These are phyloP conservation scores for Diospyros kaki DNA, from an alignment of 148 eudicot species.

Conservation along the genomic window DNA sequence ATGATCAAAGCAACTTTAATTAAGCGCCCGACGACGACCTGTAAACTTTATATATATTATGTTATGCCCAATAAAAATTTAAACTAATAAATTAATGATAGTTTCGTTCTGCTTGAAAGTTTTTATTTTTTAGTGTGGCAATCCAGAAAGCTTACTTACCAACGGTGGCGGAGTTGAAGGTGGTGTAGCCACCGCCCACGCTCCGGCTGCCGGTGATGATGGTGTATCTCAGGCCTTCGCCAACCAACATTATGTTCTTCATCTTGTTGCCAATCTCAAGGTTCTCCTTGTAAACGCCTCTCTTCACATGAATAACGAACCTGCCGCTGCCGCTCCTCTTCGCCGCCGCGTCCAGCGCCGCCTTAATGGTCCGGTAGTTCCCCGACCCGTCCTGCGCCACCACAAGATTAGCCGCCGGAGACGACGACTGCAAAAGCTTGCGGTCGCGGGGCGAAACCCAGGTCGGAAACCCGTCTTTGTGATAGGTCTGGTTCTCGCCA, in stretches of 20 bases:
- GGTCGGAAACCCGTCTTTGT: conserved; percentile 34
- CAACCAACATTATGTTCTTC: conserved; percentile 57
- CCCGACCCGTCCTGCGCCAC: conserved; percentile 92
- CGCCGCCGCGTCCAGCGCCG: conserved; percentile 52
- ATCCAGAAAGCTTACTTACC: conserved; percentile 39
- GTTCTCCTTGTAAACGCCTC: conserved; percentile 60
- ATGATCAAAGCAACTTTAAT: too few species aligned
- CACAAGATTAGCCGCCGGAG: conserved; percentile 31
- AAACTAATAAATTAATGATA: too few species aligned
- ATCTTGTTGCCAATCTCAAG: conserved; percentile 24
- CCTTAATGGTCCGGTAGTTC: conserved; percentile 36
- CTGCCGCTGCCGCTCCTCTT: conserved; percentile 34
- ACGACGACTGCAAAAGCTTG: conserved; percentile 35
- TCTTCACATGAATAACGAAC: conserved; percentile 63
- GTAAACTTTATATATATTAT: too few species aligned
- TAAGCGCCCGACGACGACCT: too few species aligned
- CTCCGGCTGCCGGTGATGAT: conserved; percentile 71
- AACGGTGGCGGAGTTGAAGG: conserved; percentile 67
- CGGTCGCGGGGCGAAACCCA: conserved; percentile 54
- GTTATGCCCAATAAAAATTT: too few species aligned
- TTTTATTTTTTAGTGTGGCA: too few species aligned
- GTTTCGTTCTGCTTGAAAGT: too few species aligned
- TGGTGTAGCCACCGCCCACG: conserved; percentile 72
- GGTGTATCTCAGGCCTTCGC: conserved; percentile 84
- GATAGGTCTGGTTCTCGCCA: not conserved